Conservation (phyloP, 352 stramenopile species). For the Phytophthora fragariae region DNA sequence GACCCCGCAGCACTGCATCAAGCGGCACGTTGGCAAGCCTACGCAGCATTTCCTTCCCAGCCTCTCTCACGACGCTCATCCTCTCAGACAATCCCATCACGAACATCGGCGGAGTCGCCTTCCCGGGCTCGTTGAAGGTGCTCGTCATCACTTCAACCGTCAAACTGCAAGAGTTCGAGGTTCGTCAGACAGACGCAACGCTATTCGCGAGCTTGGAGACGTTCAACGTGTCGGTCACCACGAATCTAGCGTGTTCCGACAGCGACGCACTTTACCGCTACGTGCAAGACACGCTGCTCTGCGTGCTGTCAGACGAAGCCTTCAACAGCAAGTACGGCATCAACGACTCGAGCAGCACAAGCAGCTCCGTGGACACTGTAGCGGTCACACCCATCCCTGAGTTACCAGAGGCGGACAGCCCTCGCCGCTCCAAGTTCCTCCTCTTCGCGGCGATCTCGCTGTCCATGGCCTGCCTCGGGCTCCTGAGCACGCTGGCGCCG, state of each 20-base stretch:
- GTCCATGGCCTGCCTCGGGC: constrained; percentile 29
- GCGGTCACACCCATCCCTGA: constrained; percentile 6
- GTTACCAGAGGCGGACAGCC: constrained; percentile 30
- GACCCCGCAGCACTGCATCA: constrained; percentile 24
- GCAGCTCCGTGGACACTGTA: constrained; percentile 10
- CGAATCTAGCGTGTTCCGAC: constrained; percentile 46
- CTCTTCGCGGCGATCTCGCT: constrained; percentile 30
- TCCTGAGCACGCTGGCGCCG: constrained; percentile 31
- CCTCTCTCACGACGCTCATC: constrained; percentile 42
- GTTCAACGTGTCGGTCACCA: constrained; percentile 47
- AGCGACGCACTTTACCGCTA: constrained; percentile 35
- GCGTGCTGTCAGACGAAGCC: constrained; percentile 45
- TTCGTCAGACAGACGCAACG: constrained; percentile 43
- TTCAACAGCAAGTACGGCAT: constrained; percentile 49
- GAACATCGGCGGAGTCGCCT: constrained; percentile 43
- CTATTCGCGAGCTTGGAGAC: constrained; percentile 35
- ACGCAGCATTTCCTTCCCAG: constrained; percentile 45
- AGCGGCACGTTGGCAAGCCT: constrained; percentile 39
- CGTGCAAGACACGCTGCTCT: constrained; percentile 54
- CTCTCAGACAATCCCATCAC: constrained; percentile 48
- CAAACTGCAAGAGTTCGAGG: constrained; percentile 50
- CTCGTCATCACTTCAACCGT: constrained; percentile 36
- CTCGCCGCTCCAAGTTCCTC: constrained; percentile 48
- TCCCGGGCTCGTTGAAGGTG: constrained; percentile 35
- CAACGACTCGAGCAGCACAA: constrained; percentile 12